phyloP scores from a whole-genome alignment of 495 filamentous ascomycete species.

The Aspergillus bertholletiae region DNA sequence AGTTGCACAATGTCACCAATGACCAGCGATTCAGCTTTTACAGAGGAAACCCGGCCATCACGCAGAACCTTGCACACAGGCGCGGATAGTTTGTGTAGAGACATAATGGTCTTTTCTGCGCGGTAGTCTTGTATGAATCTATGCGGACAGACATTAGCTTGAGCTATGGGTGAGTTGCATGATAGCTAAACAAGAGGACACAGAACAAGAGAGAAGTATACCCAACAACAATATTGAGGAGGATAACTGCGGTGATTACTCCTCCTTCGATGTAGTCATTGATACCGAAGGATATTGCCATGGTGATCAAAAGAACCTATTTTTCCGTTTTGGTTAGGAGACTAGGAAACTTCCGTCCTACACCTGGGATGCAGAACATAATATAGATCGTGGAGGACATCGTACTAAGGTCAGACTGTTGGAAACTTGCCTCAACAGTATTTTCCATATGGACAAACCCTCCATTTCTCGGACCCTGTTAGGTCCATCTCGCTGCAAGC shows the following conservation, averaged over 20 bases:
- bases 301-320: slow-evolving; percentile 78
- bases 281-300: slow-evolving; percentile 78
- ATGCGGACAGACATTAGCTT: too few relatives aligned
- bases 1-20: slow-evolving; percentile 77
- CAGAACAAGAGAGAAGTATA: slow-evolving; percentile 17
- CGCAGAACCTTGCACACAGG: slow-evolving; percentile 75
- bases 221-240: slow-evolving; percentile 73
- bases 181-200: background rate
- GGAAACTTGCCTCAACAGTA: slow-evolving; percentile 58
- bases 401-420: slow-evolving; percentile 62
- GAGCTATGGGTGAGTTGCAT: background rate
- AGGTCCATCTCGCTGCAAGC: slow-evolving; percentile 53
- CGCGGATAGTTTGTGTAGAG: slow-evolving; percentile 70
- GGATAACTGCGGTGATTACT: slow-evolving; percentile 76
- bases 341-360: slow-evolving; percentile 3
- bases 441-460: slow-evolving; percentile 53
- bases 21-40: slow-evolving; percentile 70
- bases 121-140: slow-evolving; percentile 77
- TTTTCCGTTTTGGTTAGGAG: slow-evolving; percentile 9
- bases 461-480: slow-evolving; percentile 58
- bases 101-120: slow-evolving; percentile 85
- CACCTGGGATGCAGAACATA: slow-evolving; percentile 4
- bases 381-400: background rate
- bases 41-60: slow-evolving; percentile 58
- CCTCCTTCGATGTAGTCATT: slow-evolving; percentile 79